phyloP scores from a whole-genome alignment of 352 stramenopile species.

The Poterioochromonas sp. region DNA sequence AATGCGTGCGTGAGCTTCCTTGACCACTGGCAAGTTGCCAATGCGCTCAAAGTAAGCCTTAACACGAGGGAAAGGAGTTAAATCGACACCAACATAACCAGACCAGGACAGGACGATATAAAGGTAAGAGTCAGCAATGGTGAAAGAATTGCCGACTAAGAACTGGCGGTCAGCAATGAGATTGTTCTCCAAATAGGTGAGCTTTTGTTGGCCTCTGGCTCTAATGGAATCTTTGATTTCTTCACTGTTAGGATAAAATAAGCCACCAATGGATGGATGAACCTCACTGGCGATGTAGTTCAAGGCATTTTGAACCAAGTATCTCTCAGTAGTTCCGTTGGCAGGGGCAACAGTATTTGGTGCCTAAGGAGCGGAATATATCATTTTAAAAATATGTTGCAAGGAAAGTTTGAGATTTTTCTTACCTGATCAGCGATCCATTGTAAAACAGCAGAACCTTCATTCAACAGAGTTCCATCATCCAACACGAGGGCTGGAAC shows the following conservation, averaged over 20 bases:
- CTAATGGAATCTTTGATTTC: background rate
- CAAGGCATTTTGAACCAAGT: background rate
- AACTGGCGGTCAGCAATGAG: background rate
- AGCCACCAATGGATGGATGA: background rate
- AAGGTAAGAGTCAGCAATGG: background rate
- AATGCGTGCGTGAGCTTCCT: background rate
- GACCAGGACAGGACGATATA: background rate
- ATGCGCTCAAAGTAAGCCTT: background rate
- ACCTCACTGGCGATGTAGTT: background rate
- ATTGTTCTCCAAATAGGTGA: background rate
- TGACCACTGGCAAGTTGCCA: background rate
- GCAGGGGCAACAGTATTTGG: background rate
- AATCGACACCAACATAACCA: background rate
- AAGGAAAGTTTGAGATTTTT: background rate
- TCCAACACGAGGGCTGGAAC: background rate
- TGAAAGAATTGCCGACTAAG: background rate
- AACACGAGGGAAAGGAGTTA: background rate
- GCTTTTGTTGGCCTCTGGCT: background rate
- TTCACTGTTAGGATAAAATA: background rate
- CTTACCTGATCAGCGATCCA: background rate
- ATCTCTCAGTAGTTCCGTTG: background rate
- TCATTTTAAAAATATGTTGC: background rate
- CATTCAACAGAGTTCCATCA: slow-evolving; percentile 2
- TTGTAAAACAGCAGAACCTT: background rate
- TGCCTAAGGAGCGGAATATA: too few relatives aligned